Evolutionary conservation across 768 basidiomycete genomes (phyloP).

Genomic region (Strobilomyces dryophilus): DNA sequence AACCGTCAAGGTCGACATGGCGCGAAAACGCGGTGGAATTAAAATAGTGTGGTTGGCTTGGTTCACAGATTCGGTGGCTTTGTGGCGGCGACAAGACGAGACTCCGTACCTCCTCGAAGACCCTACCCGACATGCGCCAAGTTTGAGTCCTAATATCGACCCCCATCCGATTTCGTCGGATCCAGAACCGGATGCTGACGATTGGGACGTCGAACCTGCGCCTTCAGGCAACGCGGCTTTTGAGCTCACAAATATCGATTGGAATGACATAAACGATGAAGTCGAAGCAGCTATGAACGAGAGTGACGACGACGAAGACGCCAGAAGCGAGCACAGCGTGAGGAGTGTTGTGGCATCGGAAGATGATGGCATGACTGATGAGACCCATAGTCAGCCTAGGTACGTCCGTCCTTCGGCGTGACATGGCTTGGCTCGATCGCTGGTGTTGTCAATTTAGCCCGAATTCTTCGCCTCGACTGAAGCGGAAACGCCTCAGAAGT

Average conservation of each 20-base stretch:
- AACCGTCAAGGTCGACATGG: conserved; percentile 87
- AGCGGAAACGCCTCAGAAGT: conserved; percentile 69
- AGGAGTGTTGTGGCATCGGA: conserved; percentile 45
- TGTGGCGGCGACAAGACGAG: conserved; percentile 85
- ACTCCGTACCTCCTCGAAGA: conserved; percentile 69
- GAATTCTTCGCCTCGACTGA: conserved; percentile 40
- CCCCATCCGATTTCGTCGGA: conserved; percentile 57
- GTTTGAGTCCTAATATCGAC: conserved; percentile 43
- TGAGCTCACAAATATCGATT: conserved; percentile 64
- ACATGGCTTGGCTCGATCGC: conserved; percentile 12
- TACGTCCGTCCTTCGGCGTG: conserved; percentile 21
- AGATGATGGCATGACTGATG: conserved; percentile 47
- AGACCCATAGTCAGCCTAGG: conserved; percentile 46
- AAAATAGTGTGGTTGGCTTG: conserved; percentile 86
- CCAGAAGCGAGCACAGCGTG: conserved; percentile 37
- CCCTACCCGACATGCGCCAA: conserved; percentile 38
- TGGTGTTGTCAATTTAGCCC: conserved; percentile 29
- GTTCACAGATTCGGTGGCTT: conserved; percentile 86
- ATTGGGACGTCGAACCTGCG: conserved; percentile 52
- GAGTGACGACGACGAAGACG: conserved; percentile 48
- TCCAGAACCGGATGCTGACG: conserved; percentile 63
- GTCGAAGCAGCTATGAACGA: conserved; percentile 85
- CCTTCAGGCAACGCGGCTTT: conserved; percentile 34
- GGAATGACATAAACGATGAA: conserved; percentile 82
- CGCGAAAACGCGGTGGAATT: conserved; percentile 69